These are phyloP conservation scores for Chlamydomonas reinhardtii DNA, from an alignment of 163 green algal species.

Conservation along the genomic window DNA sequence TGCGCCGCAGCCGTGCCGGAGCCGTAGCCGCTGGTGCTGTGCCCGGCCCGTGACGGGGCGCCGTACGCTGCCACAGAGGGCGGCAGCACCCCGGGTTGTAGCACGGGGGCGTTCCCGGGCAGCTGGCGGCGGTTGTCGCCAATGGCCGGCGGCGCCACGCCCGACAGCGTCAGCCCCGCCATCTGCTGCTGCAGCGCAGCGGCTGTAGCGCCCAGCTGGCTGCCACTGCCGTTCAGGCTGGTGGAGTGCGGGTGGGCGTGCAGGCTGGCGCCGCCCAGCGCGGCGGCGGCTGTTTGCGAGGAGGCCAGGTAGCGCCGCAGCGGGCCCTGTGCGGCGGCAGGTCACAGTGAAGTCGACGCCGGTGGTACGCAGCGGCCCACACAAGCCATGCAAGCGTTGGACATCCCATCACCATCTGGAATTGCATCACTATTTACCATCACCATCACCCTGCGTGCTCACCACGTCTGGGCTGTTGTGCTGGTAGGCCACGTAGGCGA, in stretches of 20 bases:
- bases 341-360: neutral
- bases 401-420: too few relatives aligned
- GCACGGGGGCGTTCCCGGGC: neutral
- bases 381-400: neutral
- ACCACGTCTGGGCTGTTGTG: slow-evolving; percentile 46
- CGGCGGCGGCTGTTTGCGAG: neutral
- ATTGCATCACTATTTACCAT: too few relatives aligned
- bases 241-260: neutral
- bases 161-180: neutral
- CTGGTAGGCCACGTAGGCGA: slow-evolving; percentile 41
- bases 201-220: neutral
- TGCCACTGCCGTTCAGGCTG: neutral
- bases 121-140: slow-evolving; percentile 10
- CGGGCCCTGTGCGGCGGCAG: neutral
- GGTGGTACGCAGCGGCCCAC: too few relatives aligned
- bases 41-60: too few relatives aligned
- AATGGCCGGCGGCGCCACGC: neutral
- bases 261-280: neutral
- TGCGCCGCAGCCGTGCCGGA: too few relatives aligned
- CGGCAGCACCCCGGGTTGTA: too few relatives aligned
- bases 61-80: too few relatives aligned
- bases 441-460: neutral
- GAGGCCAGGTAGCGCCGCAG: slow-evolving; percentile 23
- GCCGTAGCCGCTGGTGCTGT: too few relatives aligned
- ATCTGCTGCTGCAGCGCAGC: neutral